Base-by-base conservation (phyloP, 169 alveolate species). In the Plasmodium chabaudi region DNA sequence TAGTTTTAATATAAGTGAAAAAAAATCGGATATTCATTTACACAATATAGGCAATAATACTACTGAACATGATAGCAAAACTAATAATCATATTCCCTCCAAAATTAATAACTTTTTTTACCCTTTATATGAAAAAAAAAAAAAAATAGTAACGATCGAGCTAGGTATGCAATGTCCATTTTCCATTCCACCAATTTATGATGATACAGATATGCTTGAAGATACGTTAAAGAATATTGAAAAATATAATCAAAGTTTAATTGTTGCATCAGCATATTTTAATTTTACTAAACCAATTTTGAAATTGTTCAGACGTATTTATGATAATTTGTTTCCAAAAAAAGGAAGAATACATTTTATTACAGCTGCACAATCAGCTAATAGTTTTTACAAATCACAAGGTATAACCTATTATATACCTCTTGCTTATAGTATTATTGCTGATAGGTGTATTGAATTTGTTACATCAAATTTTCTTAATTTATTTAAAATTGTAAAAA, bases 321-420 rank as follows among this genome's bases (percentile, higher is more conserved):
- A 74, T 69, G 63, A 49, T 19, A 73, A 61, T 51, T 72, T 92
- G 7, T 72, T 74, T 15, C 68, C 19, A 19, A 69, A 88, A 61
- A 65, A 71, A 15, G 92, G 88, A 2, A 71, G 39, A 61, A 46
- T 92, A 42, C 93, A 87, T 9, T 88, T 94, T 61, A 73, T 94
- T 51, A 94, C 95, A n/a, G 88, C 96, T 5, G 59, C 94, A 27
- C 96, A 95, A 6, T 65, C 89, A n/a, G 93, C 96, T 23, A 94
- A 94, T 82, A 89, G 93, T 23, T 94, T 92, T 89, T 87, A 79
- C 88, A 71, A 88, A 21, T 88, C 89, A 21, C 77, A 87, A 53
- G 91, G 77, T 0, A 61, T 92, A 49, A 69, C 88, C 57, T 71
- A 92, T 59, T 82, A 68, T 71, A 27, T 67, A 19, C 90, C 90